Conservation (phyloP, 352 stramenopile genomes). For the Phytophthora nicotianae region DNA sequence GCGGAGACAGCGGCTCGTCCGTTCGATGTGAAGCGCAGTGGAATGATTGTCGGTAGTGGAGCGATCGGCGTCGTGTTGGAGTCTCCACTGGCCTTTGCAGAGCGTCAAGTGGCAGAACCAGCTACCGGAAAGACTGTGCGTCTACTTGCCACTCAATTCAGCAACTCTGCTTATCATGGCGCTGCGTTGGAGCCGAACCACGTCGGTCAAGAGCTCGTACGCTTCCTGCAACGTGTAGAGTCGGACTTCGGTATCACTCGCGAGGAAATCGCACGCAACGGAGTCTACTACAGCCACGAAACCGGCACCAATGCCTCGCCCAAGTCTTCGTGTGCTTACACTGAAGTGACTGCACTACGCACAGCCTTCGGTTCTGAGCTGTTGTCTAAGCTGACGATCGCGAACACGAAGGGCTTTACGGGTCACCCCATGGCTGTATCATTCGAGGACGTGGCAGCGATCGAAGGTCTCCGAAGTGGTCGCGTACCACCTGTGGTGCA, state of each 20-base stretch:
- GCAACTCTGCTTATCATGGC: slow-evolving; percentile 96
- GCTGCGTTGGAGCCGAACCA: slow-evolving; percentile 94
- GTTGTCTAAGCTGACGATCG: slow-evolving; percentile 77
- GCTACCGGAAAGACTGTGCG: slow-evolving; percentile 49
- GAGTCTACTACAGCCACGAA: slow-evolving; percentile 98
- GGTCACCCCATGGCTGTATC: slow-evolving; percentile 96
- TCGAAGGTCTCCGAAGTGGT: slow-evolving; percentile 90
- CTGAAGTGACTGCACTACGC: slow-evolving; percentile 85
- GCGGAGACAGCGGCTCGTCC: slow-evolving; percentile 86
- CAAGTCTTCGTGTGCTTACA: slow-evolving; percentile 93
- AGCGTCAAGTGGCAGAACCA: slow-evolving; percentile 7
- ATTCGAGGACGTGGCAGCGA: slow-evolving; percentile 96
- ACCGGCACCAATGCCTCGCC: slow-evolving; percentile 95
- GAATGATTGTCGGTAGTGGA: slow-evolving; percentile 95
- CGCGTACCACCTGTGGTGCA: slow-evolving; percentile 92
- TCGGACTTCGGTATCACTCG: slow-evolving; percentile 92
- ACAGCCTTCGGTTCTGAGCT: slow-evolving; percentile 73
- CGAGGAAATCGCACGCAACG: slow-evolving; percentile 89
- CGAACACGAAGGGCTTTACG: slow-evolving; percentile 96
- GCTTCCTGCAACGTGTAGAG: slow-evolving; percentile 91
- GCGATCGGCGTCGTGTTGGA: slow-evolving; percentile 87
- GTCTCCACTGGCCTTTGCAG: slow-evolving; percentile 41
- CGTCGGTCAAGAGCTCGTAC: slow-evolving; percentile 92
- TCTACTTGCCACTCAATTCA: slow-evolving; percentile 94
- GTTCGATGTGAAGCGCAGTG: slow-evolving; percentile 93